Evolutionary conservation across 2,329 filamentous ascomycete species (phyloP), one percentile per base, ranked within the genome.

Genomic region (Diplodia corticola): DNA sequence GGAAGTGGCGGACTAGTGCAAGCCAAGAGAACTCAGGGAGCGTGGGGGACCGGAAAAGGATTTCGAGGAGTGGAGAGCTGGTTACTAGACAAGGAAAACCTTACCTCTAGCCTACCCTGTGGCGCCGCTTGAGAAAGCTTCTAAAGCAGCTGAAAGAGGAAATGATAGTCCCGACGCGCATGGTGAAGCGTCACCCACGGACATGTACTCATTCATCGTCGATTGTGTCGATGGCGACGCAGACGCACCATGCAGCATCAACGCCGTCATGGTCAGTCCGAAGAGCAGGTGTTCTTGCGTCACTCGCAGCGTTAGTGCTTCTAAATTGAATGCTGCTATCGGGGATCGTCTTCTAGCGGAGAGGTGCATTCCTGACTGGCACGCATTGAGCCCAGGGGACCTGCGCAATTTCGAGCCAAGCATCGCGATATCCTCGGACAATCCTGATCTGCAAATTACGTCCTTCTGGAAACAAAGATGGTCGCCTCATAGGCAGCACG

Each of bases 391-490:
- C 24, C 35, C 53, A 60, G 55, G 40, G 26, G 55, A 28, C 7
- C 55, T 24, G 40, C 15, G 55, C 55, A 48, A 33, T 48, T 22
- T n/a, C 55, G 13, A 33, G 24, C 37, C 37, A 37, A 24, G 24
- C 28, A 28, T 28, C 51, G 51, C 51, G n/a, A 28, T 54, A n/a
- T 28, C 15, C 15, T 48, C 15, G 40, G 20, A 37, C 24, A 57
- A 57, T 57, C 55, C 33, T 44, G 24, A 48, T 12, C 9, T 17
- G 55, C 55, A 60, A 48, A 60, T 61, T 61, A 20, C 57, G 24
- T 20, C 24, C 28, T 61, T 61, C 57, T 61, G 33, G 44, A 61
- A 61, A 50, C 17, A 30, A 46, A 28, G 17, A 28, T n/a, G 24
- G 24, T 35, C 15, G 28, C 40, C 30, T 48, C 40, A 35, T 49